phyloP scores from a whole-genome alignment of 139 green algal species.

The Closterium sp. region DNA sequence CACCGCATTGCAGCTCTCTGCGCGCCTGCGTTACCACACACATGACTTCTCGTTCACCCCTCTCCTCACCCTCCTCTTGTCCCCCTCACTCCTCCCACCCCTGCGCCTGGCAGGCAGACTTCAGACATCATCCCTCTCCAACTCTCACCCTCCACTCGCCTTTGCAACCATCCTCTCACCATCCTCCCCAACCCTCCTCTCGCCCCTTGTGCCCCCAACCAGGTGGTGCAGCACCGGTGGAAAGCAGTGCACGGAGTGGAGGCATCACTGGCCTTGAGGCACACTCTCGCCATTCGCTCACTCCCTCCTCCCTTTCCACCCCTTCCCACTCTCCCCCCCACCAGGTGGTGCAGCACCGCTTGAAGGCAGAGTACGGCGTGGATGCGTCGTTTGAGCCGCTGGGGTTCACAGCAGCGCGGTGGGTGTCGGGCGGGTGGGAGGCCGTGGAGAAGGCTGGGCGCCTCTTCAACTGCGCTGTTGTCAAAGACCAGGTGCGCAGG shows the following conservation, averaged over 20 bases:
- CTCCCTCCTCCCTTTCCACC: background rate
- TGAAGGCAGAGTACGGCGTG: constrained; percentile 71
- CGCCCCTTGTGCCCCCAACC: background rate
- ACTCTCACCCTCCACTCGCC: background rate
- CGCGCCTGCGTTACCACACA: no score
- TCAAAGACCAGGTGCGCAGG: constrained; percentile 63
- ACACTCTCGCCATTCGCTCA: background rate
- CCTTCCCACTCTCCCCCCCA: background rate
- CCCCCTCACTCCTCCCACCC: background rate
- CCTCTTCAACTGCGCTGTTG: constrained; percentile 70
- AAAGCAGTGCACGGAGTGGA: constrained; percentile 74
- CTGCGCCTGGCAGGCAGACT: no score
- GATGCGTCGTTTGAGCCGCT: constrained; percentile 72
- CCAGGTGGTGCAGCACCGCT: constrained; percentile 55
- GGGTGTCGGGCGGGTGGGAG: constrained; percentile 62
- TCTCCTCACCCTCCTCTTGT: background rate
- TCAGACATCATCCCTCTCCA: background rate
- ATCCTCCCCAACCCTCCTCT: background rate
- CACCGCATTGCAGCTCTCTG: no score
- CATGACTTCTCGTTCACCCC: background rate
- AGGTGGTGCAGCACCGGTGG: constrained; percentile 56
- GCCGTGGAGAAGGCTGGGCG: constrained; percentile 62
- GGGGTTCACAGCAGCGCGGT: constrained; percentile 59
- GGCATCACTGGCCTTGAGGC: constrained; percentile 49
- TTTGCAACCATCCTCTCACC: no score